phyloP scores from a whole-genome alignment of 305 asterid species.

The Fraxinus velutina region DNA sequence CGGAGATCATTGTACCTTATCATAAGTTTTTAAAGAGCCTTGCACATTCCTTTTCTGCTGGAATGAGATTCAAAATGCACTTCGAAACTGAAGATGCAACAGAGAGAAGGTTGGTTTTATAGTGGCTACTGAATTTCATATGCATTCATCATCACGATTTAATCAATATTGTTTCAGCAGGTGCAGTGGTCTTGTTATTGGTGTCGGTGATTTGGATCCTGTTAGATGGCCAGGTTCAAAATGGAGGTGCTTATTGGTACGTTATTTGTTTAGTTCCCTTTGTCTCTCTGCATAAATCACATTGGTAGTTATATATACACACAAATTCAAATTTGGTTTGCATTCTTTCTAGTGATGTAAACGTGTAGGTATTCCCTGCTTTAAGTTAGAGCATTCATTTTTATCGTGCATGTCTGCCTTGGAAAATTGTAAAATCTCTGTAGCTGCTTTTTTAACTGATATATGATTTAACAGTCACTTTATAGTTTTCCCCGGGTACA shows the following conservation, averaged over 20 bases:
- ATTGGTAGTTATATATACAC: neutral
- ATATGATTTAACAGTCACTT: neutral
- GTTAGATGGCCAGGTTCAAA: constrained; percentile 89
- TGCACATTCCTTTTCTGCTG: constrained; percentile 57
- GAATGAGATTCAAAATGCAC: constrained; percentile 85
- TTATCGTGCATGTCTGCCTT: neutral
- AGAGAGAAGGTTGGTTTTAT: constrained; percentile 72
- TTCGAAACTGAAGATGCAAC: constrained; percentile 86
- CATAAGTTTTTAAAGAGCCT: constrained; percentile 73
- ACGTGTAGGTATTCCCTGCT: neutral
- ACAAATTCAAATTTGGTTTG: neutral
- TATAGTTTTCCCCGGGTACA: neutral
- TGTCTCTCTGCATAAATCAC: neutral
- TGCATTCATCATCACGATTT: neutral
- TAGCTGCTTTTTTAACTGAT: neutral
- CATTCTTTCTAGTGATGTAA: neutral
- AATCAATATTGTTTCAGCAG: constrained; percentile 33
- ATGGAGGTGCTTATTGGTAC: constrained; percentile 89
- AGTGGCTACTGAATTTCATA: neutral
- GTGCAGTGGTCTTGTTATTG: constrained; percentile 73
- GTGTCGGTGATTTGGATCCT: constrained; percentile 75
- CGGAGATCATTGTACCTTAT: constrained; percentile 72
- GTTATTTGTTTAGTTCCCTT: neutral
- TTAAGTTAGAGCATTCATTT: neutral
- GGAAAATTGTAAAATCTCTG: neutral